Evolutionary conservation across 805 yeast species (phyloP).

Genomic region (Wickerhamomyces pijperi): DNA sequence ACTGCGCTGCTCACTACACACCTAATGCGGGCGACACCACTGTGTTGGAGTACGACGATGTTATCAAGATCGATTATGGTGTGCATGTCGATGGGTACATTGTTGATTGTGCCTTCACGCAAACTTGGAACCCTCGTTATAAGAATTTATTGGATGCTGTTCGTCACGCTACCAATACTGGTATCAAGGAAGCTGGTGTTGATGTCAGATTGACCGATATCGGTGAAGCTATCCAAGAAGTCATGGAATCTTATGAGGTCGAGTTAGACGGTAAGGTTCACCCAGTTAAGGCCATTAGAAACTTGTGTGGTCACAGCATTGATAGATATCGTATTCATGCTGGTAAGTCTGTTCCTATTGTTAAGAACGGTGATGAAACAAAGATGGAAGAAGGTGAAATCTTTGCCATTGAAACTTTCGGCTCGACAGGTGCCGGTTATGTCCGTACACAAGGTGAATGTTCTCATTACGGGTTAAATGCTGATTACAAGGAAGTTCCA

Average conservation of each 20-base stretch:
- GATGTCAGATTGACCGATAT: slow-evolving; percentile 92
- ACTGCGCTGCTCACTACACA: slow-evolving; percentile 95
- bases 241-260: slow-evolving; percentile 92
- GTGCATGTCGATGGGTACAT: slow-evolving; percentile 93
- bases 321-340: slow-evolving; percentile 79
- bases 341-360: slow-evolving; percentile 94
- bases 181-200: slow-evolving; percentile 86
- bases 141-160: slow-evolving; percentile 78
- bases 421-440: slow-evolving; percentile 90
- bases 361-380: slow-evolving; percentile 83
- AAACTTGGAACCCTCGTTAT: slow-evolving; percentile 76
- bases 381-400: slow-evolving; percentile 99
- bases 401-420: slow-evolving; percentile 97
- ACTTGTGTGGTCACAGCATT: slow-evolving; percentile 91
- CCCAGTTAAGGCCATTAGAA: slow-evolving; percentile 83
- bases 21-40: slow-evolving; percentile 92
- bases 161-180: slow-evolving; percentile 86
- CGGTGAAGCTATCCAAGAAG: slow-evolving; percentile 93
- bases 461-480: slow-evolving; percentile 76
- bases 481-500: slow-evolving; percentile 37
- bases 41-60: slow-evolving; percentile 75
- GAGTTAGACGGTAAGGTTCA: slow-evolving; percentile 78
- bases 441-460: slow-evolving; percentile 84
- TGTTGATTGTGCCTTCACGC: slow-evolving; percentile 91
- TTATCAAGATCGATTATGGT: slow-evolving; percentile 93